Evolutionary conservation across 345 rosid genomes (phyloP), one percentile per base, ranked within the genome.

Genomic region (Rubroshorea leprosula): DNA sequence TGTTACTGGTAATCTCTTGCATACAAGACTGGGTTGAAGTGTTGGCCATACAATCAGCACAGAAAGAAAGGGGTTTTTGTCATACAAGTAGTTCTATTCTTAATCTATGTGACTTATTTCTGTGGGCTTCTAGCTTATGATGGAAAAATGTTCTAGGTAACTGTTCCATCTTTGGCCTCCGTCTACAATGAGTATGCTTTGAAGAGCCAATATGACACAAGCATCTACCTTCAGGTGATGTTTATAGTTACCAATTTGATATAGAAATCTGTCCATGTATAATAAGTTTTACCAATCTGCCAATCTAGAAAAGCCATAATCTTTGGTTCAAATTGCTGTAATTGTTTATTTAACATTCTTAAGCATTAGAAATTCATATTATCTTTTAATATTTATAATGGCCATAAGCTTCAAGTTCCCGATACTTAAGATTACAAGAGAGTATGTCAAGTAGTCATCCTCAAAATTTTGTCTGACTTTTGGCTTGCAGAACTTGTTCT

Each of bases 131-230:
- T 49, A 24, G 48, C 75, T 77, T 58, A 71, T 57, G 44, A 50
- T 24, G 23, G 41, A 8, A 35, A 59, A 18, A 26, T 72, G 57
- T 23, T 74, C 35, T 80, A 92, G 98, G 79, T 92, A 14, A 92
- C 96, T 31, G 86, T 92, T 54, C 98, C 98, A 49, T 89, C 98
- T 11, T 41, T 92, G 87, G 98, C 98, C 49, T 92, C 98, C 41
- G 98, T 92, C 67, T 92, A 62, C 82, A 92, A 92, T 63, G 98
- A 92, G 72, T 92, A 92, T 76, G 98, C 98, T 69, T 65, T 92
- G 63, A 92, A 92, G 85, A 92, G 97, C 68, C 97, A 92, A 62
- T 92, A 84, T 61, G 98, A 92, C 55, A 92, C 98, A 23, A 92
- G 98, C 80, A 92, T 92, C 46, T 92, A 92, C 69, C 97, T 92